These are phyloP conservation scores for Arthrobotrys pseudoclavata DNA, from an alignment of 2,329 filamentous ascomycete species.

Conservation along the genomic window DNA sequence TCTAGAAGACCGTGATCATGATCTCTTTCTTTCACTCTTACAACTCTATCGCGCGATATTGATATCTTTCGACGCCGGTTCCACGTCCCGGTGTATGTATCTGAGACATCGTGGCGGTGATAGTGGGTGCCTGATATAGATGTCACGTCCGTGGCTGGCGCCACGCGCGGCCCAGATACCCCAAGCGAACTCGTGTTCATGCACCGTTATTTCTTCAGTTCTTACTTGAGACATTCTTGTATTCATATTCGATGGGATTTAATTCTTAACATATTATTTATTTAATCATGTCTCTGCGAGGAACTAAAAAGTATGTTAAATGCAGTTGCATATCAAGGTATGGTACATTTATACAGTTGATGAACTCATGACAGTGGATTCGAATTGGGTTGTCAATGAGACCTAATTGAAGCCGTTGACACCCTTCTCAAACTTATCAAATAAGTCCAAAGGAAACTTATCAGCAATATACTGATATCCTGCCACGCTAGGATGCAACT, in stretches of 20 bases:
- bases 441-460: constrained; percentile 72
- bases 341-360: not conserved
- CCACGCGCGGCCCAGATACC: constrained; percentile 16
- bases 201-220: not conserved
- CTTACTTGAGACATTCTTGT: too few species aligned
- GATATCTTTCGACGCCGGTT: not conserved
- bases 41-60: not conserved
- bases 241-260: not conserved
- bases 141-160: constrained; percentile 11
- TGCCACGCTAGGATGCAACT: constrained; percentile 74
- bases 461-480: constrained; percentile 75
- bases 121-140: constrained; percentile 29
- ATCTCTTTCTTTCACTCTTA: not conserved
- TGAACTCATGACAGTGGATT: not conserved
- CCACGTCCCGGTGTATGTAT: not conserved
- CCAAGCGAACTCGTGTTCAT: constrained; percentile 4
- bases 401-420: constrained; percentile 50
- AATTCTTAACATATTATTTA: too few species aligned
- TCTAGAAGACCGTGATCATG: not conserved
- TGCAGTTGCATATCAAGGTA: not conserved
- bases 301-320: too few species aligned
- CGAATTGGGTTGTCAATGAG: not conserved
- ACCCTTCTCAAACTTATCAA: constrained; percentile 65
- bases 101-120: constrained; percentile 22
- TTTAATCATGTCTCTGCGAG: too few species aligned